A percentile compares a stretch with the other conserved stretches of the same genome.
Evolutionary conservation across 192 early-diverging fungal genomes (phyloP).

Genomic region (Cladochytrium replicatum): DNA sequence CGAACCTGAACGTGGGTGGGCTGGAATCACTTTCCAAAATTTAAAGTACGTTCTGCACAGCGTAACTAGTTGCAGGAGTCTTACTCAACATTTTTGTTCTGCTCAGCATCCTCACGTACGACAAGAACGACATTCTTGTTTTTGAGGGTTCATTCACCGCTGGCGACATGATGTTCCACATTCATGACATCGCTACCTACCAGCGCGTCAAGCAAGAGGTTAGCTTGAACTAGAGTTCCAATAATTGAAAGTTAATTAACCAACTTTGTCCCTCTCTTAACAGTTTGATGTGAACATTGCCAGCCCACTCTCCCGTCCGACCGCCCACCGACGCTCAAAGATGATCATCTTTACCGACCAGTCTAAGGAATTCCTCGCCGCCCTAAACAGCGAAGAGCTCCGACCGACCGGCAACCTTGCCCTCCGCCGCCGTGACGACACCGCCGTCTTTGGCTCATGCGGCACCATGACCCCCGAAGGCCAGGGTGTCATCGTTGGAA

Average conservation of each 20-base stretch:
- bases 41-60: background rate
- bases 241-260: too few relatives aligned
- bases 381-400: too few relatives aligned
- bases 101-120: too few relatives aligned
- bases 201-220: slow-evolving; percentile 12
- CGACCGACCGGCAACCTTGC: too few relatives aligned
- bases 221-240: too few relatives aligned
- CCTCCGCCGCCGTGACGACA: too few relatives aligned
- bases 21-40: slow-evolving; percentile 6
- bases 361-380: background rate
- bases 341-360: slow-evolving; percentile 25
- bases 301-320: slow-evolving; percentile 11
- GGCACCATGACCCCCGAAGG: too few relatives aligned
- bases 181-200: slow-evolving; percentile 21
- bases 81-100: background rate
- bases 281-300: slow-evolving; percentile 26
- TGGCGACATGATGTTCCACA: slow-evolving; percentile 18
- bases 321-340: slow-evolving; percentile 7
- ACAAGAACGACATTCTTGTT: background rate
- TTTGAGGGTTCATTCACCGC: slow-evolving; percentile 21
- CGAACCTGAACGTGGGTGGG: slow-evolving; percentile 10
- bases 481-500: too few relatives aligned
- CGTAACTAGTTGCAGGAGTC: background rate
- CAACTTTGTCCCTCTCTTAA: too few relatives aligned
- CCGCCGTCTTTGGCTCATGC: too few relatives aligned